Base-by-base conservation (phyloP, 441 rosid species). In the Gossypium aridum region DNA sequence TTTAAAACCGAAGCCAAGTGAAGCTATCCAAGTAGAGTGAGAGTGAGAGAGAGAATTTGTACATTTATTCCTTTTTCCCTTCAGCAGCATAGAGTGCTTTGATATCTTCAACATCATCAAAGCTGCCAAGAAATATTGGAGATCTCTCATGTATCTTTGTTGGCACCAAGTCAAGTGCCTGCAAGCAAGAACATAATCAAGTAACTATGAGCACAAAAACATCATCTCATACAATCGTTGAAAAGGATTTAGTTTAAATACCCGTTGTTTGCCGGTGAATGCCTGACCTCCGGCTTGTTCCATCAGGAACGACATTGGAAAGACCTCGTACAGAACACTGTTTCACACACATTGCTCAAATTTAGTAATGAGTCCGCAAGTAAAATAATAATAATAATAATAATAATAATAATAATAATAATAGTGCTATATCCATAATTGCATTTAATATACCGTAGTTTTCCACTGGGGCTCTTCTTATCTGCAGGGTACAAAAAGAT, bases 221-320 rank as follows among this genome's bases (percentile, higher is more conserved):
- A 9, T 39, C 45, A 39, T 39, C 3, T 39, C 47, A 39, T 39
- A 9, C 47, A 39, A 39, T 39, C 47, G 13, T 9, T 39, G 47
- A 39, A 39, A 39, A 2, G 0, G 47, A 9, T 39, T 39, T 39
- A 9, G 47, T 73, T 80, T 53, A 37, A 17, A 22, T 88, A 92
- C 99, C 97, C 92, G 86, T 80, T 86, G 81, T 90, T 86, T 85
- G 77, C 98, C 99, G 0, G 93, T 93, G 75, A 93, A 92, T 59
- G 98, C 89, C 81, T 93, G 97, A 67, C 99, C 99, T 67, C 98
- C 98, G 0, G 99, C 99, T 89, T 92, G 90, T 83, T 96, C 99
- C 97, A 93, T 85, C 85, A 93, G 81, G 82, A 93, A 96, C 4
- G 99, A 87, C 99, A 93, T 93, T 2, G 98, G 98, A 78, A 96